These are phyloP conservation scores for Yamadazyma aaseri DNA, from an alignment of 1,139 yeast genomes.

Conservation along the genomic window DNA sequence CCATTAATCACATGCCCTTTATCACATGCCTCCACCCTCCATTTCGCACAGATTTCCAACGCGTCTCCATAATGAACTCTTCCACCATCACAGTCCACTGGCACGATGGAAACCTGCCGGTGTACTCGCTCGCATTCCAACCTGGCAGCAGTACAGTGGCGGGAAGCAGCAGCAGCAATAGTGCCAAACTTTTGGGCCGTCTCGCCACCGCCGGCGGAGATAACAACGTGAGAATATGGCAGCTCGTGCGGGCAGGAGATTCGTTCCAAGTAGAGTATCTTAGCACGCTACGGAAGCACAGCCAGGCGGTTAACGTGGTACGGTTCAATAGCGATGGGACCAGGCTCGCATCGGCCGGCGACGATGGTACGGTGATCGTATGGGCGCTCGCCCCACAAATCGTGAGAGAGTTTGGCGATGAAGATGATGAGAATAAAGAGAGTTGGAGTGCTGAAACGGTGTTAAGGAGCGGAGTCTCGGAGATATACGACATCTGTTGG, in stretches of 20 bases:
- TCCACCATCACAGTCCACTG: slow-evolving; percentile 69
- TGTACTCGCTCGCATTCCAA: slow-evolving; percentile 81
- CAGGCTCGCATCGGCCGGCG: slow-evolving; percentile 85
- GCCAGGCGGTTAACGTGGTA: slow-evolving; percentile 92
- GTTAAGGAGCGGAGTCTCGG: slow-evolving; percentile 63
- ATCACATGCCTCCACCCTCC: too few relatives aligned
- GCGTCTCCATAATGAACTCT: slow-evolving; percentile 44
- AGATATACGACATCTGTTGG: slow-evolving; percentile 90
- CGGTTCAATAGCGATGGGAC: slow-evolving; percentile 71
- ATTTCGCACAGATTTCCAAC: too few relatives aligned
- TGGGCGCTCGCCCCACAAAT: slow-evolving; percentile 66
- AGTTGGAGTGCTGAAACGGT: slow-evolving; percentile 64
- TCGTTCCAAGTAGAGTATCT: slow-evolving; percentile 50
- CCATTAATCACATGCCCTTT: too few relatives aligned
- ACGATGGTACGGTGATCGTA: slow-evolving; percentile 82
- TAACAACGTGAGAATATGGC: slow-evolving; percentile 77
- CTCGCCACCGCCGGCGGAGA: slow-evolving; percentile 95
- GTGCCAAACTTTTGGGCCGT: slow-evolving; percentile 29
- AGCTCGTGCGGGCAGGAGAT: slow-evolving; percentile 11
- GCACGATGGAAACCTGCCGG: slow-evolving; percentile 81
- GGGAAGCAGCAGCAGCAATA: background rate
- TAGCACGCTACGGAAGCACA: slow-evolving; percentile 80
- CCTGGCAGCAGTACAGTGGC: slow-evolving; percentile 30
- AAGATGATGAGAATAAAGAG: slow-evolving; percentile 60
- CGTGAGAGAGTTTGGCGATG: slow-evolving; percentile 56